Percentiles rank a stretch among this genome's conserved stretches.
These are phyloP conservation scores for Podaxis carcinomalis DNA, from an alignment of 768 basidiomycete genomes.

Conservation along the genomic window DNA sequence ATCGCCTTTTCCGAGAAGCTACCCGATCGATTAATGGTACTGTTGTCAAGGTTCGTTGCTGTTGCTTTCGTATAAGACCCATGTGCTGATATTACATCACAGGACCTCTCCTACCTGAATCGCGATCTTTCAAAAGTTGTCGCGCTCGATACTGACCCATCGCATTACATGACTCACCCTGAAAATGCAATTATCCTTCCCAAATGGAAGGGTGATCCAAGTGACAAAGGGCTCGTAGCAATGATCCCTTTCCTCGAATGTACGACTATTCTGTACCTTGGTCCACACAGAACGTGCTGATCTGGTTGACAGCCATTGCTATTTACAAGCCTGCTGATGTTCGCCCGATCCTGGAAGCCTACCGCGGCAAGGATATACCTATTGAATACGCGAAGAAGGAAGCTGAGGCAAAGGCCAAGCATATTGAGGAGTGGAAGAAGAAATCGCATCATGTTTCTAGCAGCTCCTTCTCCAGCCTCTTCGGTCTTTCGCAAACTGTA, in stretches of 20 bases:
- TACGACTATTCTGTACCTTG: slow-evolving; percentile 19
- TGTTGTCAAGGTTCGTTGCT: slow-evolving; percentile 73
- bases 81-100: not conserved
- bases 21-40: slow-evolving; percentile 80
- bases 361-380: slow-evolving; percentile 84
- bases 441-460: slow-evolving; percentile 29
- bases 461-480: slow-evolving; percentile 33
- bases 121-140: slow-evolving; percentile 90
- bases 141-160: slow-evolving; percentile 78
- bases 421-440: slow-evolving; percentile 79
- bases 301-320: slow-evolving; percentile 63
- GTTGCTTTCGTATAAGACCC: not conserved
- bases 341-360: slow-evolving; percentile 80
- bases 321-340: slow-evolving; percentile 89
- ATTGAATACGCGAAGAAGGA: slow-evolving; percentile 88
- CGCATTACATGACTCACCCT: slow-evolving; percentile 74
- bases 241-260: slow-evolving; percentile 98
- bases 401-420: slow-evolving; percentile 70
- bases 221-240: slow-evolving; percentile 72
- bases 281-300: slow-evolving; percentile 1
- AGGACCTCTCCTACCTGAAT: slow-evolving; percentile 94
- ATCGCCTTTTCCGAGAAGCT: slow-evolving; percentile 90
- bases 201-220: slow-evolving; percentile 79
- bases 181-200: slow-evolving; percentile 85
- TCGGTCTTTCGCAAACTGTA: slow-evolving; percentile 32